Evolutionary conservation across 1,284 basidiomycete species (phyloP).

Genomic region (Leucocoprinus gongylophorus): DNA sequence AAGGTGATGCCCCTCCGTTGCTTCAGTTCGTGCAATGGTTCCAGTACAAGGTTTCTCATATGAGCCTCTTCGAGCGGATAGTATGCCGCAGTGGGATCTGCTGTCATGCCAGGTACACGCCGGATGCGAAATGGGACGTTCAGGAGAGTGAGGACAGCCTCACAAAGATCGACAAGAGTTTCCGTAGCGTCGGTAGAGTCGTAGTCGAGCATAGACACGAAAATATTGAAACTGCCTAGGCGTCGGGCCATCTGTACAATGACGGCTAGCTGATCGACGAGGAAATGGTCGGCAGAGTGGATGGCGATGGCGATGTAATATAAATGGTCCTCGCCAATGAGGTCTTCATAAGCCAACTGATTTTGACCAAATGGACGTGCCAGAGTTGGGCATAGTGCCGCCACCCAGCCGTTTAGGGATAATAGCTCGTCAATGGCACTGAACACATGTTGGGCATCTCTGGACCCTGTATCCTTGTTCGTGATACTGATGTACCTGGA

Average conservation of each 20-base stretch:
- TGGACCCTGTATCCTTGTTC: constrained; percentile 74
- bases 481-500: constrained; percentile 48
- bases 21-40: constrained; percentile 82
- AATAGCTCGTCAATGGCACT: constrained; percentile 85
- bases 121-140: constrained; percentile 88
- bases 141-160: constrained; percentile 85
- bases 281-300: constrained; percentile 95
- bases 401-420: constrained; percentile 96
- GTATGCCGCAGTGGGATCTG: constrained; percentile 78
- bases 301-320: constrained; percentile 92
- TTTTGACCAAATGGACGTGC: constrained; percentile 87
- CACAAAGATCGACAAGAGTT: constrained; percentile 86
- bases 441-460: constrained; percentile 83
- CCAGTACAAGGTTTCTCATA: constrained; percentile 84
- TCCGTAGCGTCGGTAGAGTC: constrained; percentile 89
- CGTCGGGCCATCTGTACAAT: constrained; percentile 90
- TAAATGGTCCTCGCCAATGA: constrained; percentile 73
- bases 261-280: constrained; percentile 92
- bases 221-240: constrained; percentile 80
- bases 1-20: constrained; percentile 75
- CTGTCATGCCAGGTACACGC: constrained; percentile 82
- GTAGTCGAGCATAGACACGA: constrained; percentile 95
- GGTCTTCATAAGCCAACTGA: constrained; percentile 80
- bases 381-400: constrained; percentile 88
- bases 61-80: constrained; percentile 92